A percentile compares a stretch with the other conserved stretches of the same genome.
These are phyloP conservation scores for Coelastrella sp. DNA, from an alignment of 139 green algal genomes.

Conservation along the genomic window DNA sequence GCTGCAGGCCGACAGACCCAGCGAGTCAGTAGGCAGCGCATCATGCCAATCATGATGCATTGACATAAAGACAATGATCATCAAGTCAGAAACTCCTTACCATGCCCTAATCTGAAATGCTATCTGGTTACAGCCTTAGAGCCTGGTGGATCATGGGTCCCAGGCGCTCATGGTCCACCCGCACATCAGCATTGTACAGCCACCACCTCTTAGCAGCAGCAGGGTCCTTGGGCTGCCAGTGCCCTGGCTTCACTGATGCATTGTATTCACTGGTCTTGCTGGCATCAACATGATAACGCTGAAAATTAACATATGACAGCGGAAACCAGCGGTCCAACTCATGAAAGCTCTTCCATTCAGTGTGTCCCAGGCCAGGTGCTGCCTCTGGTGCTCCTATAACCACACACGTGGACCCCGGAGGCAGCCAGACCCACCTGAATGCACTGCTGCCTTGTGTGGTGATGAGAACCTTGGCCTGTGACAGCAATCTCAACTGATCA, in stretches of 20 bases:
- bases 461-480: not conserved
- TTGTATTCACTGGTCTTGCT: not conserved
- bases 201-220: not conserved
- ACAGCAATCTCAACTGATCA: not conserved
- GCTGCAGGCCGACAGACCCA: too few species aligned
- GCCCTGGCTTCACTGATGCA: not conserved
- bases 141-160: not conserved
- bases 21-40: too few species aligned
- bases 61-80: too few species aligned
- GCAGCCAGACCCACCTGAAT: conserved; percentile 5
- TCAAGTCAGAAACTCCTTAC: too few species aligned
- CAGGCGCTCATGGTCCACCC: not conserved
- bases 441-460: conserved; percentile 4
- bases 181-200: conserved; percentile 14
- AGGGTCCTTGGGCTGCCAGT: not conserved
- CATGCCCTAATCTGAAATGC: too few species aligned
- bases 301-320: not conserved
- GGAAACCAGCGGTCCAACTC: conserved; percentile 15
- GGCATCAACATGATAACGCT: not conserved
- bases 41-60: too few species aligned
- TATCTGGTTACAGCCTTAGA: not conserved
- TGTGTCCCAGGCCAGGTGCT: not conserved
- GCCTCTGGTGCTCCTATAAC: not conserved
- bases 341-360: not conserved
- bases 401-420: not conserved